Evolutionary conservation across 2,329 filamentous ascomycete genomes (phyloP), one percentile per base, ranked within the genome.

Genomic region (Colletotrichum acutatum): DNA sequence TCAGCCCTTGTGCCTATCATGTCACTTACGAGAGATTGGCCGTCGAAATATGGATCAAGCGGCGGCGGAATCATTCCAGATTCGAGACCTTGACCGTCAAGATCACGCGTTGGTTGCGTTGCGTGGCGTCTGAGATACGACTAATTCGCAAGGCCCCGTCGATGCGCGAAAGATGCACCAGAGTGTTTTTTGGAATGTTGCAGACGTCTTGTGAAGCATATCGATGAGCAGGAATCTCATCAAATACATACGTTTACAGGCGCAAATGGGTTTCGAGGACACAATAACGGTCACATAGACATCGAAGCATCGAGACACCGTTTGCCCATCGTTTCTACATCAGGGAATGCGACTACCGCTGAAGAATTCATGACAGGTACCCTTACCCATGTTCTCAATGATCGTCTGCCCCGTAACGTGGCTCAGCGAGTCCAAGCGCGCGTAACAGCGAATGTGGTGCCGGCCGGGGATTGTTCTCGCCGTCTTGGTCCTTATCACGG

Each of bases 1-100:
- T 19, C 19, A 49, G 19, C 42, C 75, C 32, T 72, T 61, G 58
- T 49, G 42, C 42, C 42, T 49, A 49, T 49, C 42, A 49, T n/a
- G 19, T n/a, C 42, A n/a, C 16, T 9, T 49, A 49, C 19, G 42
- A 49, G 42, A 49, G 19, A n/a, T 49, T 49, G 16, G 16, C n/a
- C 9, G 19, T 49, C 42, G 42, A 49, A 49, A 49, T n/a, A 19
- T 49, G 42, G 42, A n/a, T n/a, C 42, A 49, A 19, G 19, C 42
- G 42, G 42, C 19, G 7, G 42, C 42, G 19, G 42, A 49, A 49
- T n/a, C 42, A 19, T n/a, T 49, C 42, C 19, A 49, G 42, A 49
- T 49, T 19, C 42, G 19, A n/a, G 42, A n/a, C 42, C 19, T n/a
- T 49, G 42, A 4, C 19, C 42, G 42, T 49, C 42, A 19, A n/a